Evolutionary conservation across 2,329 filamentous ascomycete species (phyloP).

Genomic region (Diaporthe longicolla): DNA sequence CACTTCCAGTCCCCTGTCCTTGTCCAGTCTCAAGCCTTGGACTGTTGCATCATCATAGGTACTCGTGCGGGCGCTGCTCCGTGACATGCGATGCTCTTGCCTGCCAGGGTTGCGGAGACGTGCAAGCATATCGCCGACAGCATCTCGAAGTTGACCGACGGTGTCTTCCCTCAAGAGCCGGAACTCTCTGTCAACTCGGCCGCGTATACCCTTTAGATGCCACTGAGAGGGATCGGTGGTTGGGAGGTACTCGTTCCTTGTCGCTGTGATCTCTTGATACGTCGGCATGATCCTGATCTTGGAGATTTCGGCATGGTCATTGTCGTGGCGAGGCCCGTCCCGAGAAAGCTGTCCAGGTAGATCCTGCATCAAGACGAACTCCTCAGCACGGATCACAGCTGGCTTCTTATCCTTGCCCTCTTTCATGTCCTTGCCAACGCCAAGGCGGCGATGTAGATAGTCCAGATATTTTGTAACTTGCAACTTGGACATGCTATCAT

Average conservation of each 20-base stretch:
- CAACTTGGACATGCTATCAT: neutral
- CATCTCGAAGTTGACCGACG: constrained; percentile 66
- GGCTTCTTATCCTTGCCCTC: neutral
- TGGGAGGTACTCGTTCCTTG: constrained; percentile 56
- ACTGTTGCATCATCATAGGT: constrained; percentile 55
- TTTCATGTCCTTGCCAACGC: constrained; percentile 26
- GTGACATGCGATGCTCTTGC: constrained; percentile 39
- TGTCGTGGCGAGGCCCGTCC: constrained; percentile 57
- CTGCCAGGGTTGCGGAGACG: constrained; percentile 45
- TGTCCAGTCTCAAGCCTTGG: constrained; percentile 53
- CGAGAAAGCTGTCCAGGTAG: constrained; percentile 42
- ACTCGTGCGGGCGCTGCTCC: constrained; percentile 52
- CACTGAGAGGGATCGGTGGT: constrained; percentile 55
- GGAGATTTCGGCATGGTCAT: constrained; percentile 59
- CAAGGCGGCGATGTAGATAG: constrained; percentile 36
- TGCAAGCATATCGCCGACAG: constrained; percentile 58
- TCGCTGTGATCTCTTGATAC: constrained; percentile 54
- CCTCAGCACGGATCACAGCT: constrained; percentile 17
- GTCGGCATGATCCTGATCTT: constrained; percentile 63
- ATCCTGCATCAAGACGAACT: constrained; percentile 42
- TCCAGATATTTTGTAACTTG: constrained; percentile 40
- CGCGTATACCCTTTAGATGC: constrained; percentile 59
- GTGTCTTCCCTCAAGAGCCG: constrained; percentile 69
- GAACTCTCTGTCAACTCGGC: constrained; percentile 69
- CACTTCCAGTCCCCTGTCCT: constrained; percentile 59